phyloP scores from a whole-genome alignment of 2,329 filamentous ascomycete species.

The Aspergillus sp. region DNA sequence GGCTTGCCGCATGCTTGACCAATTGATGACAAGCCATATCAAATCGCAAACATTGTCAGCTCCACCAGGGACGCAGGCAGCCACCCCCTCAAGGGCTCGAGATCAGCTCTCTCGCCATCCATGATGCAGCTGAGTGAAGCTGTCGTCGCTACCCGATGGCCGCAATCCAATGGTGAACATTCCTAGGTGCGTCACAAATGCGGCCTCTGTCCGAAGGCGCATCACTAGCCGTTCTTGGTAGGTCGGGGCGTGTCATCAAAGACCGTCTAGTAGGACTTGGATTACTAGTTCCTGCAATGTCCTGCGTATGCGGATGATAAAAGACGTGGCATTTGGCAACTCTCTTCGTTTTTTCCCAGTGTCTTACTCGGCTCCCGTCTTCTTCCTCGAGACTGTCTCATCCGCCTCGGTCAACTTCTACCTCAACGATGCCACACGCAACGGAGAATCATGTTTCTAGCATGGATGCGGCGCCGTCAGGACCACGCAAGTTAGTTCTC shows the following conservation, averaged over 20 bases:
- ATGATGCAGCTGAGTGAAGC: neutral
- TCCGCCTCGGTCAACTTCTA: neutral
- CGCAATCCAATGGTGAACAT: neutral
- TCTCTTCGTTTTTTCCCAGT: too few species aligned
- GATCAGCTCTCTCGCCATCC: neutral
- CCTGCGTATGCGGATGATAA: too few species aligned
- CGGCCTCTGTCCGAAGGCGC: too few species aligned
- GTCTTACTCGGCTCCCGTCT: too few species aligned
- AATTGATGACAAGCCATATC: neutral
- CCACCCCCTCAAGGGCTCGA: neutral
- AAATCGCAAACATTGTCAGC: neutral
- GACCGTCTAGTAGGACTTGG: too few species aligned
- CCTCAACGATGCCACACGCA: neutral
- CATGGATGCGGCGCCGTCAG: neutral
- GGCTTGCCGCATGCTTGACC: neutral
- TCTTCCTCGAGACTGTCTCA: too few species aligned
- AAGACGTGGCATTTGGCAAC: too few species aligned
- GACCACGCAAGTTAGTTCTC: slow-evolving; percentile 1
- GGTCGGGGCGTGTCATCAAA: too few species aligned
- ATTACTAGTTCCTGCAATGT: too few species aligned
- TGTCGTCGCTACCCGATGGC: neutral
- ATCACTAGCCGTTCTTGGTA: too few species aligned
- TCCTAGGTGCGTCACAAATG: neutral
- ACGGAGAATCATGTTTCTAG: neutral
- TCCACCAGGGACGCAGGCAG: neutral